These are phyloP conservation scores for Brasilioporus rufonigricans DNA, from an alignment of 768 basidiomycete genomes.

Conservation along the genomic window DNA sequence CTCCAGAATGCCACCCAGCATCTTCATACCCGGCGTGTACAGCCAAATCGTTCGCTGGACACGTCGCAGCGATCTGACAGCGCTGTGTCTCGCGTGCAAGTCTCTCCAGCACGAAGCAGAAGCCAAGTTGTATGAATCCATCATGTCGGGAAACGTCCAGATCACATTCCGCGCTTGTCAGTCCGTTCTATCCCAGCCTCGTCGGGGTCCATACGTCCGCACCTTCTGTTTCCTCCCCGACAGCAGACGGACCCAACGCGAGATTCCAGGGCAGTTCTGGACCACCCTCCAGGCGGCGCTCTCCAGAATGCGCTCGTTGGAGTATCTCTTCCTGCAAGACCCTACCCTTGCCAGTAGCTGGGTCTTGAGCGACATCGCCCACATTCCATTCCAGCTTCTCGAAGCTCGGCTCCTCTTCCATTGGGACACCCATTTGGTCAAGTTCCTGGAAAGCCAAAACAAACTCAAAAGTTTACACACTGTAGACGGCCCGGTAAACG, in stretches of 20 bases:
- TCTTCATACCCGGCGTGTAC: slow-evolving; percentile 44
- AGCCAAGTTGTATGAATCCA: slow-evolving; percentile 40
- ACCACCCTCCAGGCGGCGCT: slow-evolving; percentile 40
- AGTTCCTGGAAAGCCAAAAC: slow-evolving; percentile 48
- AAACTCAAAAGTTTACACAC: slow-evolving; percentile 40
- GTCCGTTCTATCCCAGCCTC: slow-evolving; percentile 34
- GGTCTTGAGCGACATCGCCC: slow-evolving; percentile 41
- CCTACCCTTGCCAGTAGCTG: slow-evolving; percentile 39
- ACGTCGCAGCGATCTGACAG: slow-evolving; percentile 36
- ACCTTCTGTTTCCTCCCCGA: slow-evolving; percentile 43
- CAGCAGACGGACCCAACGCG: slow-evolving; percentile 22
- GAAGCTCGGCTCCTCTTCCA: slow-evolving; percentile 47
- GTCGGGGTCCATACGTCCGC: slow-evolving; percentile 42
- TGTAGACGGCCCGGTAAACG: slow-evolving; percentile 22
- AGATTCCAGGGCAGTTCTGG: slow-evolving; percentile 43
- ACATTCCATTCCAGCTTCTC: slow-evolving; percentile 45
- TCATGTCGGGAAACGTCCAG: slow-evolving; percentile 39
- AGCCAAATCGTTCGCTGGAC: slow-evolving; percentile 39
- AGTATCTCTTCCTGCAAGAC: slow-evolving; percentile 43
- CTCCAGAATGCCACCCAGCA: slow-evolving; percentile 13
- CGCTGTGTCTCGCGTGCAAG: slow-evolving; percentile 46
- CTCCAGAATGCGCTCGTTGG: slow-evolving; percentile 42
- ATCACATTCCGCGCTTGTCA: slow-evolving; percentile 37
- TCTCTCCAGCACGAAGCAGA: slow-evolving; percentile 49
- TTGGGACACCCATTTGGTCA: slow-evolving; percentile 47